Base-by-base conservation (phyloP, 192 early-diverging fungal species). In the Backusella circina region DNA sequence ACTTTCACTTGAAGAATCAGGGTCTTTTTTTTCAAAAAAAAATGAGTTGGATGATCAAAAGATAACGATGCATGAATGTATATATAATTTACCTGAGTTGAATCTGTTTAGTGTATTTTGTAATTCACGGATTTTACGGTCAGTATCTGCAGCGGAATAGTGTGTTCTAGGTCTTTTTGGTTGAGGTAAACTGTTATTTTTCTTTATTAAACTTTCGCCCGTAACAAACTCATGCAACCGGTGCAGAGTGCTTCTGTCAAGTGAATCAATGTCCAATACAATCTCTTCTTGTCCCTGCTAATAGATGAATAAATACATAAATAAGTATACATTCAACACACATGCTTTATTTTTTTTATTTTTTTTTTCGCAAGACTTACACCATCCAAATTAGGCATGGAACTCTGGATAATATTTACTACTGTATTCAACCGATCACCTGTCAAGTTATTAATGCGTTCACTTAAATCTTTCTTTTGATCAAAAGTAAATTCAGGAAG, bases 221-320 rank as follows among this genome's bases (percentile, higher is more conserved):
- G 87, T 89, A 13, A 97, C 96, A 82, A 93, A 98, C 54, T 92
- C 85, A 81, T 96, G 94, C 57, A 98, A 84, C 78, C 90, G 90
- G 79, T 87, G 91, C 23, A 97, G 84, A 6, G 95, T 96, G n/a
- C 81, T 83, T 54, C 88, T 89, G 77, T 94, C 92, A 47, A 97
- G 81, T 0, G 92, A 86, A 73, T 97, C 96, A 81, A 98, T 96
- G 73, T 98, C 97, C 67, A 98, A 86, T 82, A 97, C 97, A 70
- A 97, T 94, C 82, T 97, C 96, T 38, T 92, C 92, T 68, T 92
- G 87, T 12, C 81, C 87, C 8, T 82, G 79, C 2, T 84, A 33
- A 23, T 50, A 18, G 12, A n/a, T n/a, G 72, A 13, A 18, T 70
- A 51, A 23, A 32, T 36, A 39, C 26, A 23, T n/a, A 70, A 16